Evolutionary conservation across 169 alveolate genomes (phyloP), one percentile per base, ranked within the genome.

Genomic region (Plasmodium yoelii): DNA sequence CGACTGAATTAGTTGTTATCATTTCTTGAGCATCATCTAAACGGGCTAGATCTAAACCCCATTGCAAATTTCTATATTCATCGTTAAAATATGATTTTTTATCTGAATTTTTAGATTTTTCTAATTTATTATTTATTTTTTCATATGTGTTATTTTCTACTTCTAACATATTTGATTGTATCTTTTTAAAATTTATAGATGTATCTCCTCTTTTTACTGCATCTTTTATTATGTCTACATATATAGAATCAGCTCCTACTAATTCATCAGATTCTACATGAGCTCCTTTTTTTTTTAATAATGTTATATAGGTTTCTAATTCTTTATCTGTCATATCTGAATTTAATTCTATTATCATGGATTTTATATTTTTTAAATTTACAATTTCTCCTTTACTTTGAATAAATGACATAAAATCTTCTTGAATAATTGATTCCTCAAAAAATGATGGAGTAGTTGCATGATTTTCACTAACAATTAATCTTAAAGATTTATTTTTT

Each of bases 41-140:
- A 22, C 90, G 63, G 15, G 90, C 64, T 24, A 80, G 59, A 70
- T 80, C 90, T 67, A 80, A 47, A n/a, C 84, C 90, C 90, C 90
- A 80, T 44, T 67, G 82, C 6, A 80, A 24, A 57, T 80, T 80
- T 53, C 90, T 51, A 55, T 24, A 80, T 56, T 80, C 90, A 47
- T 80, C 90, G 15, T 80, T 80, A 39, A 80, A 80, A 34, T 3
- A 4, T 0, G 6, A 34, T 3, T 34, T 1, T 34, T 34, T 34
- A 3, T 34, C 0, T 34, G 42, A 34, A 5, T 34, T 39, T 59
- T 67, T 65, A 1, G 24, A 1, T 5, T 26, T 24, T 63, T 15
- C 5, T 28, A 7, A 13, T 7, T 69, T 69, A 8, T 1, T 22
- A 8, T 42, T 22, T 10, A 28, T 0, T 18, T 26, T 19, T 24